A percentile compares a stretch with the other conserved stretches of the same genome.
These are phyloP conservation scores for Dovyalis caffra DNA, from an alignment of 345 rosid genomes.

Conservation along the genomic window DNA sequence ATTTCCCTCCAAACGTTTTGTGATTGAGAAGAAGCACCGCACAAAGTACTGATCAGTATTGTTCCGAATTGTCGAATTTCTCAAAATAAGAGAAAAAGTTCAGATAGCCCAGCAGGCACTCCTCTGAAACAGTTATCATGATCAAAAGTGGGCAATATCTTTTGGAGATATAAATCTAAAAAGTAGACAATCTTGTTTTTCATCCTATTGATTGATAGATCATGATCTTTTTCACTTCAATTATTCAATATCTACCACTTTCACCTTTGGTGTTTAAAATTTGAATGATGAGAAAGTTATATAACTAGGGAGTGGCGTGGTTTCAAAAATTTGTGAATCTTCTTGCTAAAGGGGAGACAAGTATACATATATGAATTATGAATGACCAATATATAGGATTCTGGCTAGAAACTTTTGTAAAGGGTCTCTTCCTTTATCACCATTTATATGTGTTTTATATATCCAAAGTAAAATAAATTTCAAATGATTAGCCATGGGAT, in stretches of 20 bases:
- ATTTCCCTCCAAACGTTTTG: constrained; percentile 32
- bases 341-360: constrained; percentile 9
- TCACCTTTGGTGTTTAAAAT: constrained; percentile 26
- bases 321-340: constrained; percentile 23
- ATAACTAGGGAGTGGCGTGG: neutral
- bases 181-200: constrained; percentile 36
- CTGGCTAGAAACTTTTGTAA: neutral
- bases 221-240: constrained; percentile 44
- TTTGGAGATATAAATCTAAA: constrained; percentile 25
- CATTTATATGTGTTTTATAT: neutral
- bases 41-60: neutral
- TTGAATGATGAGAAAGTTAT: constrained; percentile 21
- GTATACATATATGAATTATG: neutral
- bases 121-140: constrained; percentile 17
- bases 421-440: neutral
- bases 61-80: neutral
- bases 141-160: constrained; percentile 7
- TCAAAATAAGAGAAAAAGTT: constrained; percentile 19
- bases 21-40: neutral
- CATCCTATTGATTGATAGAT: constrained; percentile 47
- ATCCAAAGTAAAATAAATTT: constrained; percentile 16
- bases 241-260: constrained; percentile 15
- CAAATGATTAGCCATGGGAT: constrained; percentile 43
- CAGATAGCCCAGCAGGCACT: constrained; percentile 9
- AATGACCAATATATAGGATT: neutral